A percentile compares a stretch with the other conserved stretches of the same genome.
Evolutionary conservation across 805 yeast species (phyloP).

Genomic region (Ogataea saltuana): DNA sequence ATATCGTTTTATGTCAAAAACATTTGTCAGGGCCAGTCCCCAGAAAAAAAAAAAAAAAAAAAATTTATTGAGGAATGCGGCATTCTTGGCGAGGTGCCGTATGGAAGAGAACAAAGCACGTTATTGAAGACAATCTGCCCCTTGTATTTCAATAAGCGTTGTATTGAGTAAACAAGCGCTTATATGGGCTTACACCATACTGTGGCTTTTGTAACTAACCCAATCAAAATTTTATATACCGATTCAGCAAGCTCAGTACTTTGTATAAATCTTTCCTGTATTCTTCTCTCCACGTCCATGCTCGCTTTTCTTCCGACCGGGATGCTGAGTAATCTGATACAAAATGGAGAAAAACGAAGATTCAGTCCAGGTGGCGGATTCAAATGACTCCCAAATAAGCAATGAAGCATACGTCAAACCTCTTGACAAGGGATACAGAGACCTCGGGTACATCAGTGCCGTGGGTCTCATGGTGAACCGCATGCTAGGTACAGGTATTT

Average conservation of each 20-base stretch:
- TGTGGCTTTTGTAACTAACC: neutral
- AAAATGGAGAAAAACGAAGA: slow-evolving; percentile 1
- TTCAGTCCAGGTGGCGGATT: neutral
- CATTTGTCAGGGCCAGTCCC: too few relatives aligned
- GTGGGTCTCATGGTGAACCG: slow-evolving; percentile 58
- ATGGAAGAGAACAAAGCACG: neutral
- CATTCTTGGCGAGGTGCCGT: slow-evolving; percentile 4
- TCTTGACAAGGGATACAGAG: slow-evolving; percentile 44
- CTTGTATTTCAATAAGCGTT: neutral
- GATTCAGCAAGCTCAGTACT: too few relatives aligned
- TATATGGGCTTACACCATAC: too few relatives aligned
- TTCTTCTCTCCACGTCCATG: neutral
- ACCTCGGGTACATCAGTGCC: slow-evolving; percentile 44
- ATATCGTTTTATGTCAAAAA: too few relatives aligned
- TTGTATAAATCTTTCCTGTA: neutral
- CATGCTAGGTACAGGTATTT: slow-evolving; percentile 76
- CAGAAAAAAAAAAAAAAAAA: too few relatives aligned
- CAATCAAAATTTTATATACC: too few relatives aligned
- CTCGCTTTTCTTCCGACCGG: too few relatives aligned
- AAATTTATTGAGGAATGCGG: slow-evolving; percentile 1
- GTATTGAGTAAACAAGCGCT: too few relatives aligned
- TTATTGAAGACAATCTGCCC: neutral
- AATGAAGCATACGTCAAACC: slow-evolving; percentile 2
- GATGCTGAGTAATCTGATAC: neutral
- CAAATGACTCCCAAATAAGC: neutral